Evolutionary conservation across 2,329 filamentous ascomycete genomes (phyloP).

Genomic region (Verticillium nonalfalfae): DNA sequence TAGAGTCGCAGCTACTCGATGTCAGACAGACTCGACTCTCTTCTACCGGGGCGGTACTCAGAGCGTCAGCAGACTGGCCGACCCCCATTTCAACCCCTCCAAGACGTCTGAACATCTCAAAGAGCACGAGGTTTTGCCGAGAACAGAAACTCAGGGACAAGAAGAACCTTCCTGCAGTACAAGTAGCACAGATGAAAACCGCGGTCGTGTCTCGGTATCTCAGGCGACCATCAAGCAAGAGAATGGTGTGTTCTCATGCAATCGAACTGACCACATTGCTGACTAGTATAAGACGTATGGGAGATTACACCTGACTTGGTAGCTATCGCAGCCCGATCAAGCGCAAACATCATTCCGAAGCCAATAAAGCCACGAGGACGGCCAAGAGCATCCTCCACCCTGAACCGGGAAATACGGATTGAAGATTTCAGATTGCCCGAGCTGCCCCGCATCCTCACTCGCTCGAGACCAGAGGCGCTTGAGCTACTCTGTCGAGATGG

Average conservation of each 20-base stretch:
- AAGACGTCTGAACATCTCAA: too few species aligned
- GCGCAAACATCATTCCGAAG: constrained; percentile 35
- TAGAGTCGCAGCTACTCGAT: background rate
- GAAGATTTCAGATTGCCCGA: constrained; percentile 1
- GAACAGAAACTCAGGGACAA: too few species aligned
- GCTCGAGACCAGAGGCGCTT: constrained; percentile 1
- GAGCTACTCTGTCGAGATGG: constrained; percentile 23
- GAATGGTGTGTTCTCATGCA: background rate
- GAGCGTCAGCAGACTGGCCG: too few species aligned
- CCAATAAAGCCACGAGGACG: constrained; percentile 8
- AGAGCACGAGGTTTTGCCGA: too few species aligned
- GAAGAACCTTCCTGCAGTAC: background rate
- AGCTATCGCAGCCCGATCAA: background rate
- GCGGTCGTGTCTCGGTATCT: background rate
- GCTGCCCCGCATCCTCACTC: background rate
- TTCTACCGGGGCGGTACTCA: background rate
- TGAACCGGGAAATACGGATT: background rate
- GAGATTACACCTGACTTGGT: background rate
- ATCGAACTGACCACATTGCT: background rate
- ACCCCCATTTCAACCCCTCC: too few species aligned
- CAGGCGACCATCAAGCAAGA: background rate
- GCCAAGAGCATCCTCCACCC: background rate
- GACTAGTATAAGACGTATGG: background rate
- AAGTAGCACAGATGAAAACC: background rate
- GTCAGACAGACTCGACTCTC: background rate